Conservation (phyloP, 2,329 filamentous ascomycete species). For the Aspergillus clavatus region DNA sequence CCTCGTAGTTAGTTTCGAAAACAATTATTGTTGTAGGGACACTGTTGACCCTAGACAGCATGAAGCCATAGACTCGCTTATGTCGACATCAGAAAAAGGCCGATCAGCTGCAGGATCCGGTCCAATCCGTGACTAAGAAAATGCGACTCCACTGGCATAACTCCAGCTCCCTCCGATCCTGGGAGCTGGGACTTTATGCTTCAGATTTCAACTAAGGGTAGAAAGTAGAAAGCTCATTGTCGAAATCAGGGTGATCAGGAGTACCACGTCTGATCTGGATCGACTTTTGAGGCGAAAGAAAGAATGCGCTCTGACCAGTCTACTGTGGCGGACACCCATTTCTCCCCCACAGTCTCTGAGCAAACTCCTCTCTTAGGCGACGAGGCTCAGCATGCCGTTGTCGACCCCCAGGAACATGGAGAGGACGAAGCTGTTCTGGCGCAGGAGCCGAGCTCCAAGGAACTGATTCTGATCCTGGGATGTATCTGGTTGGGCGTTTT, state of each 20-base stretch:
- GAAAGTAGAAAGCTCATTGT: no score
- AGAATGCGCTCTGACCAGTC: conserved; percentile 10
- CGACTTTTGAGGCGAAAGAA: background rate
- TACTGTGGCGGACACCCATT: conserved; percentile 2
- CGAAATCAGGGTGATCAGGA: background rate
- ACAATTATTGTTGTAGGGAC: no score
- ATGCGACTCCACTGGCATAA: background rate
- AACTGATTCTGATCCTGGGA: conserved; percentile 46
- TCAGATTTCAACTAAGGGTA: background rate
- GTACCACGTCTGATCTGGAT: background rate
- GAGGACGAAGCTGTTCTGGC: conserved; percentile 20
- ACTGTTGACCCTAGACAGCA: no score
- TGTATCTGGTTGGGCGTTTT: conserved; percentile 53
- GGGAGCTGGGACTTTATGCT: no score
- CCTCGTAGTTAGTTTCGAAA: no score
- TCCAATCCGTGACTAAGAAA: background rate
- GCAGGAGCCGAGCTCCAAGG: conserved; percentile 46
- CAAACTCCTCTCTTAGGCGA: conserved; percentile 30
- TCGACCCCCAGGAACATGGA: conserved; percentile 7
- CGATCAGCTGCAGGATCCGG: background rate
- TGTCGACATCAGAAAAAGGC: background rate
- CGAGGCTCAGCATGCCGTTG: conserved; percentile 9
- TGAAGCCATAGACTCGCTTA: no score
- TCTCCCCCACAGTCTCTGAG: conserved; percentile 21
- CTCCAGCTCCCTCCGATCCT: background rate